Percentiles rank a stretch among this genome's conserved stretches.
Conservation (phyloP, 2,329 filamentous ascomycete genomes). For the Talaromyces funiculosus region DNA sequence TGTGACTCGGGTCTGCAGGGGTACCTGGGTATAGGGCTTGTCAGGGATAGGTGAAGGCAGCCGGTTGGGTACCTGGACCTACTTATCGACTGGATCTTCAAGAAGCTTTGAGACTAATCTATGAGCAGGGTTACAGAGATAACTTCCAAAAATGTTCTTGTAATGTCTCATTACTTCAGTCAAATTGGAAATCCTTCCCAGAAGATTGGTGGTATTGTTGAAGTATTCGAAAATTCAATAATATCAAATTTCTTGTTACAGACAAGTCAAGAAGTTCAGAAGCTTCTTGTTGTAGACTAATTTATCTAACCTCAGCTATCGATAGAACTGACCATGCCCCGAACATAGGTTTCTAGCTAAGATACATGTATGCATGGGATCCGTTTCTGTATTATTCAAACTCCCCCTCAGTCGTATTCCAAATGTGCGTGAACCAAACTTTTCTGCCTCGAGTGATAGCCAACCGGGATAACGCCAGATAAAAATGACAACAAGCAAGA, state of each 20-base stretch:
- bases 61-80: too few species aligned
- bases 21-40: background rate
- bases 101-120: too few species aligned
- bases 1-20: background rate
- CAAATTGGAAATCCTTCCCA: background rate
- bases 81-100: too few species aligned
- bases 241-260: background rate
- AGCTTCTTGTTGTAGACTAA: conserved; percentile 12
- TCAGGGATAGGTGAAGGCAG: too few species aligned
- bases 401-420: background rate
- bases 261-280: conserved; percentile 14
- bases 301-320: background rate
- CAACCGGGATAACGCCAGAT: background rate
- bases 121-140: background rate
- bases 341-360: background rate
- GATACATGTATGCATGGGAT: background rate
- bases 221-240: too few species aligned
- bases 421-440: background rate
- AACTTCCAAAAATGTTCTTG: too few species aligned
- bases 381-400: background rate
- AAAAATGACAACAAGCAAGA: background rate
- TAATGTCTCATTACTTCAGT: too few species aligned
- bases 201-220: too few species aligned
- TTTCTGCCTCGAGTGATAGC: background rate
- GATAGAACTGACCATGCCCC: background rate